Evolutionary conservation across 1,284 basidiomycete genomes (phyloP).

Genomic region (Malassezia pachydermatis): DNA sequence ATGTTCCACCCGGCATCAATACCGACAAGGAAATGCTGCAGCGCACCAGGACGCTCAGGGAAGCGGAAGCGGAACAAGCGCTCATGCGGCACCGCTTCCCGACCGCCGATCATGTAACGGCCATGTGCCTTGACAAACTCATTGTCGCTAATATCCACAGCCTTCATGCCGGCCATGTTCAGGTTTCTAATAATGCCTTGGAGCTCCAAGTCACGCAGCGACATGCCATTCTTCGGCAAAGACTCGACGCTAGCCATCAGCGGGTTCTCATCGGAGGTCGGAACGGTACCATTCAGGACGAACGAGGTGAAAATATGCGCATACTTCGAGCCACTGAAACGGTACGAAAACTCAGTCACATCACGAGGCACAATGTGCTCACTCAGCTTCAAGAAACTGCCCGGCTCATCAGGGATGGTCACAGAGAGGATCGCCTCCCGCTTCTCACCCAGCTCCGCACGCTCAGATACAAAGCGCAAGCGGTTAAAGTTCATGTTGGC

Average conservation of each 20-base stretch:
- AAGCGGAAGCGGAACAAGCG: slow-evolving; percentile 92
- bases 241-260: slow-evolving; percentile 12
- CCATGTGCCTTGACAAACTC: slow-evolving; percentile 92
- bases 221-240: not conserved
- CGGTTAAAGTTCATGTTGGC: slow-evolving; percentile 99
- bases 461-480: slow-evolving; percentile 89
- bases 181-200: slow-evolving; percentile 52
- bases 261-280: slow-evolving; percentile 7
- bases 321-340: slow-evolving; percentile 54
- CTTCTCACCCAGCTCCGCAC: slow-evolving; percentile 90
- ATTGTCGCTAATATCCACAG: slow-evolving; percentile 80
- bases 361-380: slow-evolving; percentile 76
- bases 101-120: slow-evolving; percentile 76
- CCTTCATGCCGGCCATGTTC: slow-evolving; percentile 61
- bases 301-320: slow-evolving; percentile 88
- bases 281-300: slow-evolving; percentile 54
- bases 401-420: slow-evolving; percentile 80
- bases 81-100: slow-evolving; percentile 62
- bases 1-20: slow-evolving; percentile 85
- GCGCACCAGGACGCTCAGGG: slow-evolving; percentile 83
- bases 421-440: slow-evolving; percentile 85
- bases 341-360: slow-evolving; percentile 94
- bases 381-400: slow-evolving; percentile 82
- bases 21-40: slow-evolving; percentile 65
- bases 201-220: slow-evolving; percentile 22